Evolutionary conservation across 2,329 filamentous ascomycete genomes (phyloP), one percentile per base, ranked within the genome.

Genomic region (Aspergillus thermomutatus): DNA sequence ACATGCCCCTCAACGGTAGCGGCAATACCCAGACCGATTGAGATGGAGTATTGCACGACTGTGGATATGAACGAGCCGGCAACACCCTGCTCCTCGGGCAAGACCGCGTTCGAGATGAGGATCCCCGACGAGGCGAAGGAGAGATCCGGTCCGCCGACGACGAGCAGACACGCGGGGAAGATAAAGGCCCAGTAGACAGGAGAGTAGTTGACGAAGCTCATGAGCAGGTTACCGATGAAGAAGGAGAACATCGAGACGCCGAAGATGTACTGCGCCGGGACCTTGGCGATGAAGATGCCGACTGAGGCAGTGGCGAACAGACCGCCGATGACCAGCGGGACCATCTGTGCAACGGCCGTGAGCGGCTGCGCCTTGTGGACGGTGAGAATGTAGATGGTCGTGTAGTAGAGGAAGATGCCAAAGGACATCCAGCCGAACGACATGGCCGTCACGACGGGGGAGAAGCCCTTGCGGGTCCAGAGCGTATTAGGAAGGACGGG

Each of bases 1-100:
- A 75, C 65, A 51, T 77, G 65, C 6, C 64, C 67, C 57, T 78
- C 75, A 1, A 78, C 73, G 0, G 75, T 78, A 0, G 75, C 76
- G 10, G 75, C 75, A 50, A 79, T 72, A 0, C 76, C 76, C 23
- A 79, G 62, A 4, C 75, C 76, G 25, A 77, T 69, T 10, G 71
- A 72, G 34, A 78, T 77, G 26, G 68, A 71, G 62, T 79, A 78
- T 52, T 78, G 77, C 17, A 77, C 73, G 0, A 77, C 64, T 0
- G 75, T 78, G 40, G 72, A 75, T 43, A 78, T 57, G 19, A 70
- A 60, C 0, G 59, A 64, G 26, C 74, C 75, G 0, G 72, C 75
- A 52, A 78, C 70, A 14, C 76, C 76, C 54, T 79, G 75, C 55
- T 79, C 73, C 45, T 70, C 66, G 27, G 69, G 72, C 3, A 61